Base-by-base conservation (phyloP, 1,284 basidiomycete genomes). In the Ustilago curta region DNA sequence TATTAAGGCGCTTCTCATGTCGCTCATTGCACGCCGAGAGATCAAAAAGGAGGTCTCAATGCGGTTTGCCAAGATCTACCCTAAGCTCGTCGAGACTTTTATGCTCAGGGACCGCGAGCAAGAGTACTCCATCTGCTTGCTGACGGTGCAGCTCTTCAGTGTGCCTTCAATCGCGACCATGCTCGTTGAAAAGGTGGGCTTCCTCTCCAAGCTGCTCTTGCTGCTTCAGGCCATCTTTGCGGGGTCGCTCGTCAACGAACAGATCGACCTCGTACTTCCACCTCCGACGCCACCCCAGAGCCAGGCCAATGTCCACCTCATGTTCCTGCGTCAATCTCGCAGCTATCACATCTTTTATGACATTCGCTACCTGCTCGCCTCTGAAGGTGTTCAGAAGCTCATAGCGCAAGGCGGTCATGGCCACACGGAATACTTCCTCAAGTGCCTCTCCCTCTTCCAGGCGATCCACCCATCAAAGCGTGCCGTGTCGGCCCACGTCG, bases 1-100 rank as follows among this genome's bases (percentile, higher is more conserved):
- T 75, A 85, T 94, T 62, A 93, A 94, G 86, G 91, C 93, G 83
- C 88, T 94, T 18, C 93, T 93, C 70, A 92, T 93, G 3, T 90
- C 91, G 8, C 85, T 94, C 11, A 88, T 95, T 23, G 91, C 89
- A 4, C 74, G 62, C 32, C 89, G 90, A 62, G 89, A 90, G 43
- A 91, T 94, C 81, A 94, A 93, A 82, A 86, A 92, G 21, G 90
- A 90, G 31, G 87, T 95, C 66, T 91, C 93, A 91, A 77, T 71
- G 42, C 70, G 75, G 42, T 82, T 83, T 31, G 80, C 80, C 18
- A 64, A 65, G 51, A 70, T 83, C 53, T 84, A 84, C 43, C 70
- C 80, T 18, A 73, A 76, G 51, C 58, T 84, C 21, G 70, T 83
- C 56, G 83, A 84, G 77, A 78, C 77, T 3, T 84, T 84, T 56